phyloP scores from a whole-genome alignment of 139 green algal genomes.

The Tetratostichococcus sp. region DNA sequence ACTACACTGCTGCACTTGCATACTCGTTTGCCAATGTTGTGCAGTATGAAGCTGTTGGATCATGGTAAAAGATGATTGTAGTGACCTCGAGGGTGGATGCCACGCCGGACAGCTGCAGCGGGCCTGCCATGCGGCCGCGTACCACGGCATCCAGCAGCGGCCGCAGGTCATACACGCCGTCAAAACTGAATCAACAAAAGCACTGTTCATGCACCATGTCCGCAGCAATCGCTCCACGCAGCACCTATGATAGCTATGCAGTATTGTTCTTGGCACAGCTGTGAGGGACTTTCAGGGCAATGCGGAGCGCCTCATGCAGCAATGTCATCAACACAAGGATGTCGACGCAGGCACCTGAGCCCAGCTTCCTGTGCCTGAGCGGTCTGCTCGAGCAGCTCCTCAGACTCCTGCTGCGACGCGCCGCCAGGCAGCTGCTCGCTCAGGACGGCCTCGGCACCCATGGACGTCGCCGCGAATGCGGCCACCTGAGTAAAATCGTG shows the following conservation, averaged over 20 bases:
- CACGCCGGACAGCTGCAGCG: constrained; percentile 64
- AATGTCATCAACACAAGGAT: too few species aligned
- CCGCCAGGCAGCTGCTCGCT: constrained; percentile 39
- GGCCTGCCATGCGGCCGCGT: constrained; percentile 23
- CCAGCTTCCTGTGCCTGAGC: constrained; percentile 44
- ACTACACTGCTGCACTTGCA: too few species aligned
- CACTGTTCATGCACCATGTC: neutral
- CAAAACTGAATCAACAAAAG: constrained; percentile 23
- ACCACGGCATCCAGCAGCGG: constrained; percentile 42
- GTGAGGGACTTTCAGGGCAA: neutral
- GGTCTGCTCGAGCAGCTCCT: constrained; percentile 69
- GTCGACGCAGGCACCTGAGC: constrained; percentile 21
- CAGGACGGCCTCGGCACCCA: constrained; percentile 47
- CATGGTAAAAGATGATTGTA: too few species aligned
- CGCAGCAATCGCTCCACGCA: too few species aligned
- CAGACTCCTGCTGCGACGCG: constrained; percentile 33
- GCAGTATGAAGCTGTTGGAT: too few species aligned
- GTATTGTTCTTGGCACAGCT: neutral
- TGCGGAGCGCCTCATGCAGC: neutral
- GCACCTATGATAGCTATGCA: too few species aligned
- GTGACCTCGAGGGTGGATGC: constrained; percentile 53
- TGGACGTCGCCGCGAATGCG: constrained; percentile 58
- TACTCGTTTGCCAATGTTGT: too few species aligned
- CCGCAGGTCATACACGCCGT: constrained; percentile 50
- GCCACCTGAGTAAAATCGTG: constrained; percentile 52